phyloP scores from a whole-genome alignment of 768 basidiomycete species.

The Panus rudis region DNA sequence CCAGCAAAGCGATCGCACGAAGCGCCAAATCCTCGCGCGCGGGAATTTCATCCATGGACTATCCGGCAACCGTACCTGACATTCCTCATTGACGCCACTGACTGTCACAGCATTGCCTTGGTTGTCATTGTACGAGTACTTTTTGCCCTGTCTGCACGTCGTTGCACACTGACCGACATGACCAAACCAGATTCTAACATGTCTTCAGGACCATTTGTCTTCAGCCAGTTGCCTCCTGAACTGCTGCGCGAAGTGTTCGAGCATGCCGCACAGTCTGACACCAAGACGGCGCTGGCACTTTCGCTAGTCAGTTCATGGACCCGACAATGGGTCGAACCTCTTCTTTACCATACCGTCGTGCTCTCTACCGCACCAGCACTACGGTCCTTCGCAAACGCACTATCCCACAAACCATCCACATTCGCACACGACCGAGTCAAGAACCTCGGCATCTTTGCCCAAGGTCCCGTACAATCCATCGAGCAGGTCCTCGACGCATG shows the following conservation, averaged over 20 bases:
- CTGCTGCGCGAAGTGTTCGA: constrained; percentile 30
- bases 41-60: too few relatives aligned
- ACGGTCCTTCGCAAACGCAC: constrained; percentile 23
- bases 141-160: too few relatives aligned
- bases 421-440: constrained; percentile 21
- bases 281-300: constrained; percentile 24
- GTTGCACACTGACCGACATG: too few relatives aligned
- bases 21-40: too few relatives aligned
- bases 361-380: constrained; percentile 26
- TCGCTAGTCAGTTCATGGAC: constrained; percentile 30
- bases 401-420: constrained; percentile 19
- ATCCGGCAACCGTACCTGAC: background rate
- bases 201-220: constrained; percentile 12
- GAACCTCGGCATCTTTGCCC: constrained; percentile 30
- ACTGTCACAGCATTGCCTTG: too few relatives aligned
- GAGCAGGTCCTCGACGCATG: constrained; percentile 25
- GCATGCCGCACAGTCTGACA: constrained; percentile 25
- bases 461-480: constrained; percentile 27
- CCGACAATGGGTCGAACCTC: constrained; percentile 27
- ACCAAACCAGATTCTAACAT: too few relatives aligned
- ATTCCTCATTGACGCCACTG: too few relatives aligned
- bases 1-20: too few relatives aligned
- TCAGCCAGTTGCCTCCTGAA: constrained; percentile 26
- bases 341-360: constrained; percentile 32
- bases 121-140: too few relatives aligned